Evolutionary conservation across 2,329 filamentous ascomycete genomes (phyloP), one percentile per base, ranked within the genome.

Genomic region (Trichophyton equinum): DNA sequence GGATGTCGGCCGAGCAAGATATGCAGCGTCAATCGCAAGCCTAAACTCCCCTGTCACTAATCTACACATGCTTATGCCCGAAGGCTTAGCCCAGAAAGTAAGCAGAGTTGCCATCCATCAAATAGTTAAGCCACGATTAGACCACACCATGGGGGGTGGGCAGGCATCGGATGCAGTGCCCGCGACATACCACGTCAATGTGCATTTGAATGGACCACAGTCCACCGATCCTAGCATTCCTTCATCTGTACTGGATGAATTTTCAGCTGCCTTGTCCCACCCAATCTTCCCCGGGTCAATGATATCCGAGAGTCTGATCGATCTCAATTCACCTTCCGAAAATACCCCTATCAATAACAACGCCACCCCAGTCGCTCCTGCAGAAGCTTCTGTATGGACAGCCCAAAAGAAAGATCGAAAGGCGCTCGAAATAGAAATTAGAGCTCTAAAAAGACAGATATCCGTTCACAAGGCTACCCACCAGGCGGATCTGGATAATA

Each of bases 41-140:
- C 80, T 95, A 61, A 90, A 90, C 60, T 87, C 89, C 2, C 85
- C 90, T 18, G 85, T 96, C 38, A 94, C 89, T 9, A 96, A 95
- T 67, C 69, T 97, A 25, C 71, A 79, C n/a, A 88, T 94, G 73
- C 77, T 89, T 30, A 81, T 84, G 8, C 84, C 88, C 0, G 78
- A 74, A 72, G 75, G 76, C 62, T 78, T 79, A 67, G 71, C 74
- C 70, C 64, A 65, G 69, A 66, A 46, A 68, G 63, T 25, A 64
- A 67, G 40, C 65, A 64, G 56, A 67, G 67, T 69, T 80, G 77
- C 81, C 15, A 74, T 82, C 22, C 76, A 78, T 58, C 81, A 80
- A 1, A 80, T 96, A 25, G 80, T 92, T 63, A 96, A 96, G 76
- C 92, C 92, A n/a, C 73, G 74, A 63, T 75, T 76, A 63, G 75